A percentile compares a stretch with the other conserved stretches of the same genome.
Evolutionary conservation across 2,329 filamentous ascomycete genomes (phyloP).

Genomic region (Cercospora beticola): DNA sequence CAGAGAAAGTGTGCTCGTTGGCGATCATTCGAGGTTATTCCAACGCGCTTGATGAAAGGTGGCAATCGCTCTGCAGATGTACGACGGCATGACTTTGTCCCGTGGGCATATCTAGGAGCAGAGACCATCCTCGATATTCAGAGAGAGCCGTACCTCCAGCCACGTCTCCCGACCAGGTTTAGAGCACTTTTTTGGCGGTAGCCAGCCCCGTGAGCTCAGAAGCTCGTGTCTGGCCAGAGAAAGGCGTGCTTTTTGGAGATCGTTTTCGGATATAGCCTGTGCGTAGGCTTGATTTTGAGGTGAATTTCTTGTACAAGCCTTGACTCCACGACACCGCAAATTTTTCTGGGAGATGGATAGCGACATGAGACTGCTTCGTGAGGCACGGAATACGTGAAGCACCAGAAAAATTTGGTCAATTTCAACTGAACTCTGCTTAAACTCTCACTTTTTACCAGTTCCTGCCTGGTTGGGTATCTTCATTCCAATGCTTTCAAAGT

Average conservation of each 20-base stretch:
- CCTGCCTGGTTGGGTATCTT: neutral
- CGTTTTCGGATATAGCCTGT: neutral
- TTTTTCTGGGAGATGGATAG: neutral
- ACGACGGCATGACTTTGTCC: neutral
- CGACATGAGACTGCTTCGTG: neutral
- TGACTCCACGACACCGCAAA: neutral
- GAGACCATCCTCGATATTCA: neutral
- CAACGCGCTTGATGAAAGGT: neutral
- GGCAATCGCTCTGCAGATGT: neutral
- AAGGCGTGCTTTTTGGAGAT: neutral
- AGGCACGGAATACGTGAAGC: neutral
- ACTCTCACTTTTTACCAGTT: neutral
- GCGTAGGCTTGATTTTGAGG: neutral
- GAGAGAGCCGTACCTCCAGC: neutral
- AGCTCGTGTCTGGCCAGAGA: neutral
- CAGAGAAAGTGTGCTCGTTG: neutral
- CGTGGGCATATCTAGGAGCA: neutral
- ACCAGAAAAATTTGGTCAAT: neutral
- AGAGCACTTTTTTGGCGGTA: neutral
- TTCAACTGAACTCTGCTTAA: neutral
- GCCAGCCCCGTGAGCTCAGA: neutral
- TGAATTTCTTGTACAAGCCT: neutral
- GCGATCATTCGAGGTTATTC: neutral
- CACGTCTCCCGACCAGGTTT: neutral
- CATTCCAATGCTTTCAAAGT: neutral